Percentiles rank a stretch among this genome's conserved stretches.
Conservation (phyloP, 306 rosid genomes). For the Cucurbita ficifolia region DNA sequence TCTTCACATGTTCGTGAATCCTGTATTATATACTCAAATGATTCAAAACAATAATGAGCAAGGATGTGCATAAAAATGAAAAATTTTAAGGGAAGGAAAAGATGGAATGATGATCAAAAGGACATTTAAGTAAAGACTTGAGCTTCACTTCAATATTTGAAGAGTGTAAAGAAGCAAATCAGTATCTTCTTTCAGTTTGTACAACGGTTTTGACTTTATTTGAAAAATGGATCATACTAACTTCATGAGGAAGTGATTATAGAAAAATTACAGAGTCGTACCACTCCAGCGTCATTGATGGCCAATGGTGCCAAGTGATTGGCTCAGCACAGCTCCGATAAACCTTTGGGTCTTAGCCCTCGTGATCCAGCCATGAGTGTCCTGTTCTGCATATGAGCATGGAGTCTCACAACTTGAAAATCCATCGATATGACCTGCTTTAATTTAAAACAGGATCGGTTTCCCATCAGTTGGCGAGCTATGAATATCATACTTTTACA, state of each 20-base stretch:
- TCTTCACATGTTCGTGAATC: neutral
- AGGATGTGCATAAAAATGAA: neutral
- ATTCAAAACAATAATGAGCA: neutral
- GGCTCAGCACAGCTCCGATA: neutral
- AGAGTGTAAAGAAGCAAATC: neutral
- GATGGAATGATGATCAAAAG: neutral
- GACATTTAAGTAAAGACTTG: neutral
- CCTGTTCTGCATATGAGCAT: neutral
- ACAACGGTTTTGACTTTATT: neutral
- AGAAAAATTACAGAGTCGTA: neutral
- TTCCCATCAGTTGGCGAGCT: neutral
- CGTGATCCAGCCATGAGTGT: neutral
- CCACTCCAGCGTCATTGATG: neutral
- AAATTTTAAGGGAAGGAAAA: neutral
- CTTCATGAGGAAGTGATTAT: neutral
- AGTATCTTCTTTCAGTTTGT: neutral
- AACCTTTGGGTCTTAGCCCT: neutral
- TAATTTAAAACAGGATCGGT: neutral
- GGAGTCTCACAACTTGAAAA: neutral
- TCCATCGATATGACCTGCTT: neutral
- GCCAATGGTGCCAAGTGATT: neutral
- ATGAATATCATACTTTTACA: neutral
- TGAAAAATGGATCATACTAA: neutral
- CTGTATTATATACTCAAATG: neutral
- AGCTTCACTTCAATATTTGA: neutral